phyloP scores from a whole-genome alignment of 2,329 filamentous ascomycete species.

The Parastagonospora avenae region DNA sequence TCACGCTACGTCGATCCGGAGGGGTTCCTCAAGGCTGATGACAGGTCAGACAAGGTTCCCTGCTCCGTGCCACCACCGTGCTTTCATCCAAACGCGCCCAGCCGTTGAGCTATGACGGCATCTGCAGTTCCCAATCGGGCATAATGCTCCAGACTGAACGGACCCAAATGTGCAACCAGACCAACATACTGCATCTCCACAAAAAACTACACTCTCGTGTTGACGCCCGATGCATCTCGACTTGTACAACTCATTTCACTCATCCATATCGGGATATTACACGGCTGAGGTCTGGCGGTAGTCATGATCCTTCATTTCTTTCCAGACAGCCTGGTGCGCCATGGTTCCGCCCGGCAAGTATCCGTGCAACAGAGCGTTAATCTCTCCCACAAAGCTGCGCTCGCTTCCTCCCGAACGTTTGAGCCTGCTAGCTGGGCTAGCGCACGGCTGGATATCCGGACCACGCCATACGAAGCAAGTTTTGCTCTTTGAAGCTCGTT shows the following conservation, averaged over 20 bases:
- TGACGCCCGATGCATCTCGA: conserved; percentile 42
- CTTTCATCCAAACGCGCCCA: conserved; percentile 23
- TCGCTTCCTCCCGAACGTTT: conserved; percentile 49
- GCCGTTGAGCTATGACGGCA: conserved; percentile 33
- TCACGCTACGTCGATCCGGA: conserved; percentile 43
- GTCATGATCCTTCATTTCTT: conserved; percentile 48
- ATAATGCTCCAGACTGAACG: conserved; percentile 26
- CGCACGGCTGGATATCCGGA: conserved; percentile 32
- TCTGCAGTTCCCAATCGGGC: conserved; percentile 37
- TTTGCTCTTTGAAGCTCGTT: conserved; percentile 31
- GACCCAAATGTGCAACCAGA: conserved; percentile 16
- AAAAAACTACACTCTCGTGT: conserved; percentile 40
- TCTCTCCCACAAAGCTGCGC: conserved; percentile 37
- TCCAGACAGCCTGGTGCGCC: conserved; percentile 34
- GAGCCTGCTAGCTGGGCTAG: conserved; percentile 42
- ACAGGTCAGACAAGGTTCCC: conserved; percentile 40
- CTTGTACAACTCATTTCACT: conserved; percentile 41
- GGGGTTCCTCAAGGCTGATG: conserved; percentile 37
- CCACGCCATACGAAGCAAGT: conserved; percentile 22
- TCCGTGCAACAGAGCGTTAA: conserved; percentile 43
- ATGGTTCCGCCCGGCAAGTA: conserved; percentile 29
- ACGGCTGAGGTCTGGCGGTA: conserved; percentile 39
- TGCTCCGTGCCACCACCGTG: conserved; percentile 34
- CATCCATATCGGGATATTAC: conserved; percentile 37
- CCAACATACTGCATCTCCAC: conserved; percentile 22